These are phyloP conservation scores for Alisma plantagoaquatica DNA, from an alignment of 106 monocot species.

Conservation along the genomic window DNA sequence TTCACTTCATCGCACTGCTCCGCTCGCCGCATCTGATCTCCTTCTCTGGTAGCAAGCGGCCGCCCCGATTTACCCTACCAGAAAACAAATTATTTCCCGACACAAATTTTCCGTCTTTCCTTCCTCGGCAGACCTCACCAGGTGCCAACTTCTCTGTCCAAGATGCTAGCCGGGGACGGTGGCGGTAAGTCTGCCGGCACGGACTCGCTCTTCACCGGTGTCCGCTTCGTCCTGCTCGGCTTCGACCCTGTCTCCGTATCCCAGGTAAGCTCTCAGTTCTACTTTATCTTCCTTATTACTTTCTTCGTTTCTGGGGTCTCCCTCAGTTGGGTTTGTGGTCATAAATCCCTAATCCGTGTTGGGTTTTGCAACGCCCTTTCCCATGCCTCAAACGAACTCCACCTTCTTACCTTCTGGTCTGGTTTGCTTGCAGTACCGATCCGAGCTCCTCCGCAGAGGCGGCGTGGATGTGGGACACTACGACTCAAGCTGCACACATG, in stretches of 20 bases:
- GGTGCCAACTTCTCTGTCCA: too few relatives aligned
- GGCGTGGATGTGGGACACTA: conserved; percentile 53
- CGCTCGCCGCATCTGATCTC: too few relatives aligned
- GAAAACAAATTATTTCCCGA: too few relatives aligned
- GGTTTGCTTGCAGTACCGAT: conserved; percentile 53
- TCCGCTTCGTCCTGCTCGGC: conserved; percentile 79
- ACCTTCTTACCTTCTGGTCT: conserved; percentile 1
- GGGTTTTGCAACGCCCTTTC: neutral
- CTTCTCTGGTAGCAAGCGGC: too few relatives aligned
- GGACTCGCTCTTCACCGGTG: conserved; percentile 47
- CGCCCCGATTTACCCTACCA: too few relatives aligned
- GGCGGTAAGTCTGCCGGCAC: conserved; percentile 11
- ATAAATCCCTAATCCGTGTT: too few relatives aligned
- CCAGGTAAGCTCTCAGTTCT: conserved; percentile 38
- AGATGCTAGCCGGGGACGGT: too few relatives aligned
- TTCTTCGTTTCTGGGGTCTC: too few relatives aligned
- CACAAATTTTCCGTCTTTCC: too few relatives aligned
- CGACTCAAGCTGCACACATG: conserved; percentile 67
- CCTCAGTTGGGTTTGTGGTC: neutral
- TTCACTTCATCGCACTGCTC: too few relatives aligned
- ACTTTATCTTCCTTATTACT: neutral
- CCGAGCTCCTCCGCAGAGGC: conserved; percentile 59
- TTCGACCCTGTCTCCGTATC: conserved; percentile 75
- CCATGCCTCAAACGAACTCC: neutral
- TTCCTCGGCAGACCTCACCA: neutral